Evolutionary conservation across 768 basidiomycete genomes (phyloP), one percentile per base, ranked within the genome.

Genomic region (Lactarius quietus): DNA sequence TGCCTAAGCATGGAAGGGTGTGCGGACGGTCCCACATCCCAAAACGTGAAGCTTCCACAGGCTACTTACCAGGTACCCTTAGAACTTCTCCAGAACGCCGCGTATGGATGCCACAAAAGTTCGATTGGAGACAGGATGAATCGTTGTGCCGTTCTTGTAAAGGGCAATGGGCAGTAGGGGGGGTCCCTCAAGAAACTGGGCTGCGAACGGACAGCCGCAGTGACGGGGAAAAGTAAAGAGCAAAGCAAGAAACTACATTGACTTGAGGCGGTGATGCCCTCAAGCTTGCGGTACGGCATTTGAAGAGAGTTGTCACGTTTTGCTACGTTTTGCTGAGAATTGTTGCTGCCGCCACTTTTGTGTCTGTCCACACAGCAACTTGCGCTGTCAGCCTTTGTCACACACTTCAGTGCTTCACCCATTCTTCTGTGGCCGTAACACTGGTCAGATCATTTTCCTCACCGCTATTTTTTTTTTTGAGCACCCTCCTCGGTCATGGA

Each of bases 381-480:
- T 51, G 56, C 36, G 39, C 20, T 20, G 35, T 58, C 56, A 43
- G 23, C 12, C 41, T 63, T 35, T 31, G 17, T 23, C 33, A 29
- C 54, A 43, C 28, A 51, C 62, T 29, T 56, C n/a, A n/a, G n/a
- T n/a, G n/a, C n/a, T n/a, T n/a, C 63, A 20, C 41, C 51, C n/a
- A 14, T 53, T 64, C 31, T n/a, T 14, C 38, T 15, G 43, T 17
- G 10, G 9, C 20, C 51, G 8, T 14, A 53, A 36, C 52, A 45
- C 23, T 6, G n/a, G 31, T 23, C n/a, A 18, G 57, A 28, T 17
- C 8, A 59, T 54, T 35, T 5, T 43, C 35, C 38, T 23, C 43
- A 45, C 41, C 41, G 53, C 26, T 17, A 33, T 41, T 36, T 41
- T 35, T 43, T 10, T 20, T 23, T 43, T 26, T 48, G 45, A 23